A percentile compares a stretch with the other conserved stretches of the same genome.
Conservation (phyloP, 2,329 filamentous ascomycete genomes). For the Chalaropsis ovoidea region DNA sequence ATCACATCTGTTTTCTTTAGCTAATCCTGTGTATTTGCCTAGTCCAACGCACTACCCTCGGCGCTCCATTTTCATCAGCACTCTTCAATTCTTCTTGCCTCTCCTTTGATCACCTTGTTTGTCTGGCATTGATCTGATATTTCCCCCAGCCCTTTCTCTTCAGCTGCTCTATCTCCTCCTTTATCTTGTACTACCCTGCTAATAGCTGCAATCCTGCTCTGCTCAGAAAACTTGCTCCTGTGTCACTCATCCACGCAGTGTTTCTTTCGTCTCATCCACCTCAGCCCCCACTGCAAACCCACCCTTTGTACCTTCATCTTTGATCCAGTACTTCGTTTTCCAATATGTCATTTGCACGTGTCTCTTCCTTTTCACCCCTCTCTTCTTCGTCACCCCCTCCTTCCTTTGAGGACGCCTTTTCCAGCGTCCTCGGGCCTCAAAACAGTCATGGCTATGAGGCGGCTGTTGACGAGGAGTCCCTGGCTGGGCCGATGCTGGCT, state of each 20-base stretch:
- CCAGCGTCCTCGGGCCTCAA: neutral
- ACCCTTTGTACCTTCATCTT: neutral
- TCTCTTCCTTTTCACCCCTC: neutral
- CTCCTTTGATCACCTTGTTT: neutral
- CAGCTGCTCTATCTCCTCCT: too few relatives aligned
- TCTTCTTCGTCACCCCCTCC: neutral
- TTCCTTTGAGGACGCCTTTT: neutral
- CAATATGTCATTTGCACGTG: slow-evolving; percentile 6
- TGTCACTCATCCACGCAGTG: too few relatives aligned
- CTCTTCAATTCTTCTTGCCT: neutral
- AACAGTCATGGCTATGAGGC: neutral
- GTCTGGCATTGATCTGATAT: neutral
- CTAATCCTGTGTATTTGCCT: neutral
- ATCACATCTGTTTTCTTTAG: neutral
- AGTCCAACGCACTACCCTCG: neutral
- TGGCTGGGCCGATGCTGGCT: neutral
- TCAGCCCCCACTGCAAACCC: neutral
- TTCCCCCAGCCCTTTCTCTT: neutral
- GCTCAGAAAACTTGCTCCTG: too few relatives aligned
- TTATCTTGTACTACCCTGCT: too few relatives aligned
- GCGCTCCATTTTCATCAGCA: neutral
- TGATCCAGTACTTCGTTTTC: neutral
- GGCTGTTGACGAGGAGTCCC: neutral
- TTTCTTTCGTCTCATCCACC: neutral
- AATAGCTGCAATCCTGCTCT: too few relatives aligned